phyloP scores from a whole-genome alignment of 2,329 filamentous ascomycete genomes.

The Hysterium pulicare region DNA sequence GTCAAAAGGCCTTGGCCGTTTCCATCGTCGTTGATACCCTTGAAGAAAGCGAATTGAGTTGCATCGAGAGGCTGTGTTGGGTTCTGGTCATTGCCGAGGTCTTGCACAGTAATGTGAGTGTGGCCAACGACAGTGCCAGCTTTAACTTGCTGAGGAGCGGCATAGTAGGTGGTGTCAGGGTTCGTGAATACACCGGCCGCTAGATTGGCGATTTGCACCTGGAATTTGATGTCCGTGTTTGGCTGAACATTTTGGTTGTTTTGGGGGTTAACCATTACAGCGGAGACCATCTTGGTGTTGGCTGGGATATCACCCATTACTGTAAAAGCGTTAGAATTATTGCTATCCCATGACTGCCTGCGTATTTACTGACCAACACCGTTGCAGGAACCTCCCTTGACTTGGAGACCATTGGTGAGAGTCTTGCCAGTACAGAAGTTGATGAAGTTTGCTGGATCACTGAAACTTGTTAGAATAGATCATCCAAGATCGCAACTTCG shows the following conservation, averaged over 20 bases:
- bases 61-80: conserved; percentile 37
- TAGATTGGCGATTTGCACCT: conserved; percentile 49
- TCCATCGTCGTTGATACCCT: conserved; percentile 54
- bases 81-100: conserved; percentile 39
- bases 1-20: conserved; percentile 47
- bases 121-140: conserved; percentile 45
- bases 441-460: conserved; percentile 56
- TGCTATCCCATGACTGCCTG: not conserved
- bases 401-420: conserved; percentile 54
- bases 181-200: conserved; percentile 55
- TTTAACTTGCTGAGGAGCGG: conserved; percentile 51
- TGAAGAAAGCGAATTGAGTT: conserved; percentile 55
- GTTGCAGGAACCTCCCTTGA: conserved; percentile 53
- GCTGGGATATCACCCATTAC: conserved; percentile 58
- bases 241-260: conserved; percentile 40
- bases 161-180: conserved; percentile 53
- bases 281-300: conserved; percentile 52
- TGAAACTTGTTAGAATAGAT: conserved; percentile 18
- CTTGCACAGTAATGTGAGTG: conserved; percentile 53
- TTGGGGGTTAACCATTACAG: conserved; percentile 49
- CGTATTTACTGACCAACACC: conserved; percentile 46
- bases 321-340: conserved; percentile 14
- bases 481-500: not conserved
- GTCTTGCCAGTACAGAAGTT: conserved; percentile 56
- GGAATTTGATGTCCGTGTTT: conserved; percentile 46